phyloP scores from a whole-genome alignment of 352 stramenopile species.

The Pythium oligandrum region DNA sequence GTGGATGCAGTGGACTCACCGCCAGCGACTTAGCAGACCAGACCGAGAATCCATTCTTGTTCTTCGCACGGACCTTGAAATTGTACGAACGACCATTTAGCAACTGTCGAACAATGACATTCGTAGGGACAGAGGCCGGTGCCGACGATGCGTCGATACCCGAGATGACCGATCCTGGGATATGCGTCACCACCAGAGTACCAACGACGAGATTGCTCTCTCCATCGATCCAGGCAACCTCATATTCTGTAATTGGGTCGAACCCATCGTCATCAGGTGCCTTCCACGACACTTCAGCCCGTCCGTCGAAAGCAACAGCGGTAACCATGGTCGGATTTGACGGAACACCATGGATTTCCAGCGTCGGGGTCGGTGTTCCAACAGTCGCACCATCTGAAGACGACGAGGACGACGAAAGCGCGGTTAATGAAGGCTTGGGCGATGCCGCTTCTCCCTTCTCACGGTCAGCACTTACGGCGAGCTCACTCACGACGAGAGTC shows the following conservation, averaged over 20 bases:
- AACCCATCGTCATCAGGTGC: constrained; percentile 56
- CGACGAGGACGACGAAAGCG: too few species aligned
- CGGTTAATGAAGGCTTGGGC: too few species aligned
- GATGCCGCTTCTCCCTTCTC: too few species aligned
- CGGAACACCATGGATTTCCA: constrained; percentile 48
- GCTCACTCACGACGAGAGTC: too few species aligned
- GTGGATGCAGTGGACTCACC: constrained; percentile 63
- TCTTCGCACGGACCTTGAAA: constrained; percentile 68
- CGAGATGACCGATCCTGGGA: constrained; percentile 15
- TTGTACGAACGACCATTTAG: constrained; percentile 59
- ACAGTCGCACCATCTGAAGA: too few species aligned
- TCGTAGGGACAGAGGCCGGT: constrained; percentile 26
- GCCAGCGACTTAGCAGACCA: constrained; percentile 70
- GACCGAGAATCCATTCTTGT: constrained; percentile 55
- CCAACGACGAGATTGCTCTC: constrained; percentile 32
- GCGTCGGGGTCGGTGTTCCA: background rate
- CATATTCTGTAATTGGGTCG: constrained; percentile 54
- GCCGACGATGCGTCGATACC: constrained; percentile 10
- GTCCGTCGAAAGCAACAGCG: constrained; percentile 42
- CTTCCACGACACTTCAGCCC: constrained; percentile 60
- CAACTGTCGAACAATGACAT: constrained; percentile 34
- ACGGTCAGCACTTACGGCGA: too few species aligned
- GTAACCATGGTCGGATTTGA: constrained; percentile 58
- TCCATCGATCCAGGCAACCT: constrained; percentile 60
- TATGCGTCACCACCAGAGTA: constrained; percentile 30